Conservation (phyloP, 108 stramenopile genomes). For the Cyclotella distinguenda region DNA sequence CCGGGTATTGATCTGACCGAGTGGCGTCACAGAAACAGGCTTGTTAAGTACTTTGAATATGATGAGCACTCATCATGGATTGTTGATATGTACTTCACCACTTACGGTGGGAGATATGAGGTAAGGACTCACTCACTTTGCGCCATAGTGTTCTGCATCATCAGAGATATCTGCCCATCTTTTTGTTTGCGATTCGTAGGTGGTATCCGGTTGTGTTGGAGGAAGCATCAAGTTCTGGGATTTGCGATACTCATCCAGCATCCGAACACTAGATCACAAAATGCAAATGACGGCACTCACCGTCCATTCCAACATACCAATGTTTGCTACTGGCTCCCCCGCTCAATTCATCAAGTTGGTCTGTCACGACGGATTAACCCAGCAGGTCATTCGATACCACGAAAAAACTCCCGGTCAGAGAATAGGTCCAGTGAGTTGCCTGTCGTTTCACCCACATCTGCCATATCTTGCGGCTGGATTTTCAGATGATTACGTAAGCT, state of each 20-base stretch:
- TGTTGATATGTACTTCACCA: constrained; percentile 71
- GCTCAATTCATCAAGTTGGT: constrained; percentile 94
- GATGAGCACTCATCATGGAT: constrained; percentile 86
- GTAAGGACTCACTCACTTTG: constrained; percentile 25
- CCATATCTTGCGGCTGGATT: constrained; percentile 91
- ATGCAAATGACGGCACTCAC: constrained; percentile 95
- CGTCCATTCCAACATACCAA: constrained; percentile 86
- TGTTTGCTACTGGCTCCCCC: constrained; percentile 90
- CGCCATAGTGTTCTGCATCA: background rate
- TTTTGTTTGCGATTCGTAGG: constrained; percentile 44
- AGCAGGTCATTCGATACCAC: constrained; percentile 89
- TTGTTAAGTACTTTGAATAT: constrained; percentile 35
- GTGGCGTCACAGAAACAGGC: constrained; percentile 16
- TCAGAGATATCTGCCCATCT: background rate
- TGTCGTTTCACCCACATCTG: constrained; percentile 94
- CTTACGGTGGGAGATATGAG: constrained; percentile 63
- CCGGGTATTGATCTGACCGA: constrained; percentile 16
- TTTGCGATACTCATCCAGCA: constrained; percentile 63
- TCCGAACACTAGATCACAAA: constrained; percentile 65
- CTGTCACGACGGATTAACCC: constrained; percentile 83
- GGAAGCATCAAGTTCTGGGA: constrained; percentile 94
- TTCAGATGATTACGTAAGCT: constrained; percentile 70
- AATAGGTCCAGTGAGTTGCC: constrained; percentile 89
- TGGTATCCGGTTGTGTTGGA: constrained; percentile 82
- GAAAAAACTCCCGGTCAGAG: constrained; percentile 90